Conservation (phyloP, 352 stramenopile genomes). For the Plasmopara muralis region DNA sequence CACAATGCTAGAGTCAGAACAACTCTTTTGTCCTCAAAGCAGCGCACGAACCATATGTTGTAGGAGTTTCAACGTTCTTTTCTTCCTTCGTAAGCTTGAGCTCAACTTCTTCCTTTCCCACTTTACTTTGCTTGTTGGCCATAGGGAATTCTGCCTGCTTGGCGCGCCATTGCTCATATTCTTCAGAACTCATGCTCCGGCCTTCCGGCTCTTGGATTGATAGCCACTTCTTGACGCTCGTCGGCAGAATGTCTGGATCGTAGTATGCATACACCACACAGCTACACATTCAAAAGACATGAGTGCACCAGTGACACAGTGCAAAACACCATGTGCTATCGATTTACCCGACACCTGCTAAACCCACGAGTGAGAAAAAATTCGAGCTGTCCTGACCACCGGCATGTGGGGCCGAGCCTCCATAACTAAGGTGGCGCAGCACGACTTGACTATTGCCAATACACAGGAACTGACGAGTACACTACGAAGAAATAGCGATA, state of each 20-base stretch:
- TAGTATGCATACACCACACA: slow-evolving; percentile 80
- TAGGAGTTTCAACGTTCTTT: slow-evolving; percentile 30
- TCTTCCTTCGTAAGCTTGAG: slow-evolving; percentile 28
- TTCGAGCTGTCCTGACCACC: slow-evolving; percentile 73
- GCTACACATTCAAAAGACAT: slow-evolving; percentile 23
- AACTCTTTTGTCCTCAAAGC: slow-evolving; percentile 2
- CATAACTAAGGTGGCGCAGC: slow-evolving; percentile 57
- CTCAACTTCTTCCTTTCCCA: slow-evolving; percentile 27
- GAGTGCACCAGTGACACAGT: slow-evolving; percentile 1
- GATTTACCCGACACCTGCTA: slow-evolving; percentile 51
- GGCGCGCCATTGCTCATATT: slow-evolving; percentile 82
- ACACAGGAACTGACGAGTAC: slow-evolving; percentile 25
- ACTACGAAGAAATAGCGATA: slow-evolving; percentile 14
- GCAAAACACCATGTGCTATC: background rate
- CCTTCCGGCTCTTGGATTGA: slow-evolving; percentile 77
- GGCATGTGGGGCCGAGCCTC: slow-evolving; percentile 43
- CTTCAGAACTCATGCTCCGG: slow-evolving; percentile 80
- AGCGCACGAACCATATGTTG: slow-evolving; percentile 21
- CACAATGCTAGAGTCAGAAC: slow-evolving; percentile 3
- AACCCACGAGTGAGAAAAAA: slow-evolving; percentile 68
- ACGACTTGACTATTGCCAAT: slow-evolving; percentile 31
- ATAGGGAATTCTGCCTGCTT: slow-evolving; percentile 51
- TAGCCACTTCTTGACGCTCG: slow-evolving; percentile 65
- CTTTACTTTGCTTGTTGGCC: slow-evolving; percentile 19
- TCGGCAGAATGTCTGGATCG: slow-evolving; percentile 74